Evolutionary conservation across 306 rosid species (phyloP).

Genomic region (Casuarina cunninghamiana): DNA sequence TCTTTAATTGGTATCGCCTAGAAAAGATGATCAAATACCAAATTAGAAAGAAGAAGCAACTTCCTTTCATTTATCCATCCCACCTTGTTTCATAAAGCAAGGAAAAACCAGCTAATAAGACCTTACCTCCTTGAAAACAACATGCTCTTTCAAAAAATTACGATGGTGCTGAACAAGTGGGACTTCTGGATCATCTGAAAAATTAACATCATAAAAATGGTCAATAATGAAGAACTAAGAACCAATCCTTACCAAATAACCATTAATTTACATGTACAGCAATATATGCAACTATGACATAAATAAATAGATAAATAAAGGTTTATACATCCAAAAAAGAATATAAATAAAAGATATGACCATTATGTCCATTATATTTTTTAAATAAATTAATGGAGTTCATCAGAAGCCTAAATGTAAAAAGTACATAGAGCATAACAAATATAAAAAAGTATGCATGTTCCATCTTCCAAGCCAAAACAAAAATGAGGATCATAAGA

Average conservation of each 20-base stretch:
- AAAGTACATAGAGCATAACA: not conserved
- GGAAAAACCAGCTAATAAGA: slow-evolving; percentile 10
- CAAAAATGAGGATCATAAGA: too few relatives aligned
- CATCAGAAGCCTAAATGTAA: not conserved
- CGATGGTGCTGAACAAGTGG: slow-evolving; percentile 70
- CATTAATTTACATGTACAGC: not conserved
- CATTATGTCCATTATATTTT: not conserved
- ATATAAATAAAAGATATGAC: not conserved
- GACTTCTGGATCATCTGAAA: slow-evolving; percentile 89
- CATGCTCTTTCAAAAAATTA: slow-evolving; percentile 78
- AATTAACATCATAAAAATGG: slow-evolving; percentile 20
- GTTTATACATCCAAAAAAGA: not conserved
- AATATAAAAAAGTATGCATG: not conserved
- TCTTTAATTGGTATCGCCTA: slow-evolving; percentile 95
- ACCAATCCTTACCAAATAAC: slow-evolving; percentile 10
- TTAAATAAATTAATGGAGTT: not conserved
- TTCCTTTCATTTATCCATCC: slow-evolving; percentile 4
- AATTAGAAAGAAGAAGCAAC: slow-evolving; percentile 1
- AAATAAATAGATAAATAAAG: not conserved
- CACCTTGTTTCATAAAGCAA: slow-evolving; percentile 14
- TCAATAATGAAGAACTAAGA: slow-evolving; percentile 19
- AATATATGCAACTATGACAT: not conserved
- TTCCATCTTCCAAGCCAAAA: not conserved
- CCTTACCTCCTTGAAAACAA: slow-evolving; percentile 90
- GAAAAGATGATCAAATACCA: slow-evolving; percentile 23